Evolutionary conservation across 371 early-diverging fungal genomes (phyloP), one percentile per base, ranked within the genome.

Genomic region (Fennellomyces sp.): DNA sequence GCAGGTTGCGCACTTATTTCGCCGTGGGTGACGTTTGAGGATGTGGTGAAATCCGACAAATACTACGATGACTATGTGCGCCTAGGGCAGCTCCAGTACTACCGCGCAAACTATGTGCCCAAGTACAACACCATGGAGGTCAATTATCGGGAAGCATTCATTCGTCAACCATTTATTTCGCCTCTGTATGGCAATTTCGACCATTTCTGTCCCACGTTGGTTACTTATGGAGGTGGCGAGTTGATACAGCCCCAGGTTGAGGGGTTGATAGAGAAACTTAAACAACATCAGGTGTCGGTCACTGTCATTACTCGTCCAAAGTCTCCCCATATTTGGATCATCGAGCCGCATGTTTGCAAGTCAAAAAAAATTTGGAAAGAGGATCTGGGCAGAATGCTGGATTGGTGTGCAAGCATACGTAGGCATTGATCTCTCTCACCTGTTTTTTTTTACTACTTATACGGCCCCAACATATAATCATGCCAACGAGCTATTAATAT

Each of bases 141-240:
- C 10, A 48, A 48, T 1, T 49, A 57, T 5, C 30, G 35, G 27
- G 10, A 45, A 10, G 38, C 39, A 19, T 36, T 60, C 19, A 28
- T 74, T 7, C 56, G 42, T 12, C 31, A 66, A 33, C 66, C 75
- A 8, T 33, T 19, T 33, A 51, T 69, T 25, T 69, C 76, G 11
- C 63, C 70, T 13, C n/a, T 69, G 7, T 65, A 58, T 52, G 70
- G 52, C 13, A 45, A 57, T 26, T 68, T 61, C 45, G 36, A 42
- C 15, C 61, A 61, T 3, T 28, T 73, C 19, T 70, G 66, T 27
- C 70, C 71, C 26, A 57, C 65, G 3, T 45, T 70, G 21, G 51
- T 75, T 13, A 50, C 70, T 0, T 65, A 65, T 48, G 69, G 70
- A 31, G 63, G 64, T 11, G 62, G 36, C 3, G 76, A 75, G 39